These are phyloP conservation scores for Rhodofomes roseus DNA, from an alignment of 1,284 basidiomycete species.

Conservation along the genomic window DNA sequence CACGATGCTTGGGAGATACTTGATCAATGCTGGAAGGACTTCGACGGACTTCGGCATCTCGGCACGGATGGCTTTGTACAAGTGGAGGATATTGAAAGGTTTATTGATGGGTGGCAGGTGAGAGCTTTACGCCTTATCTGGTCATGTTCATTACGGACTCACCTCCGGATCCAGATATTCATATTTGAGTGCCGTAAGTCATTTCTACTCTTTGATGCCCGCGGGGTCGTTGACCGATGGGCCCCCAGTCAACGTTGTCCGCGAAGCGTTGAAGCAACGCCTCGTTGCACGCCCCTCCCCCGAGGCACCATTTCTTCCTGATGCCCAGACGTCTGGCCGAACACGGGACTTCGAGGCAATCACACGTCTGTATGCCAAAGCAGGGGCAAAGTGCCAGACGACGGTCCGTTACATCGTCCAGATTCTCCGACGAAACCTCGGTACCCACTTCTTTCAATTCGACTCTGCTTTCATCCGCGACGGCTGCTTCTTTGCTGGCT, in stretches of 20 bases:
- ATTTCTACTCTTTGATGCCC: neutral
- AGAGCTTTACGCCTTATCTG: conserved; percentile 18
- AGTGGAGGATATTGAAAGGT: conserved; percentile 59
- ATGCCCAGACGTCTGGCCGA: conserved; percentile 20
- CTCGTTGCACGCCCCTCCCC: conserved; percentile 28
- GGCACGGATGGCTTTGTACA: conserved; percentile 38
- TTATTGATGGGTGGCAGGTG: conserved; percentile 69
- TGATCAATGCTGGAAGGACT: conserved; percentile 76
- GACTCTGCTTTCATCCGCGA: conserved; percentile 80
- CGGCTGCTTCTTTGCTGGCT: conserved; percentile 76
- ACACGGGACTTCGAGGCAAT: conserved; percentile 30
- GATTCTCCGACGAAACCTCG: conserved; percentile 59
- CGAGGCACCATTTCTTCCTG: conserved; percentile 18
- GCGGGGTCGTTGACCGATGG: conserved; percentile 7
- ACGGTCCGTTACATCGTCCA: conserved; percentile 50
- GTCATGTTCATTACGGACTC: conserved; percentile 9
- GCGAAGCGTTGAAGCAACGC: conserved; percentile 58
- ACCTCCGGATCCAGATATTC: conserved; percentile 48
- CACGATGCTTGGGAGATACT: conserved; percentile 78
- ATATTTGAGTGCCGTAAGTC: conserved; percentile 75
- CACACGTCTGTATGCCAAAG: conserved; percentile 49
- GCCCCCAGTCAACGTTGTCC: conserved; percentile 59
- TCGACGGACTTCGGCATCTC: conserved; percentile 56
- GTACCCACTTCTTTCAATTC: conserved; percentile 66
- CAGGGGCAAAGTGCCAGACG: conserved; percentile 49